Percentiles rank a stretch among this genome's conserved stretches.
These are phyloP conservation scores for Lotus japonicus DNA, from an alignment of 306 rosid genomes.

Conservation along the genomic window DNA sequence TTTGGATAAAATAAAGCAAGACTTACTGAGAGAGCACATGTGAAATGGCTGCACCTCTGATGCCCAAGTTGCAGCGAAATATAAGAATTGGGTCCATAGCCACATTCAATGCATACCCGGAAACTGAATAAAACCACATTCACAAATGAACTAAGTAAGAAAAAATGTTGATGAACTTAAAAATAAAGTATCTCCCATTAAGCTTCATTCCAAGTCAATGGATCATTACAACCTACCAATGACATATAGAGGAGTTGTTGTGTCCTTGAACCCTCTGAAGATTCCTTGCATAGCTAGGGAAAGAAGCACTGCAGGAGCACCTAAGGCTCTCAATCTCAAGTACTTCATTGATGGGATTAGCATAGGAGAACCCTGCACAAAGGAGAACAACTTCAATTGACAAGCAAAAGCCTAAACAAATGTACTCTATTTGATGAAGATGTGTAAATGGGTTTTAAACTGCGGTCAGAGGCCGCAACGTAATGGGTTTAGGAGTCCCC, in stretches of 20 bases:
- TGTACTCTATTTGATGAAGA: neutral
- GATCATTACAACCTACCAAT: slow-evolving; percentile 45
- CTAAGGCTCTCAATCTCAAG: slow-evolving; percentile 72
- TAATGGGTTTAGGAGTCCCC: too few species aligned
- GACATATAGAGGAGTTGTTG: slow-evolving; percentile 88
- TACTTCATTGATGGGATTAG: slow-evolving; percentile 63
- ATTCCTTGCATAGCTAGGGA: slow-evolving; percentile 99
- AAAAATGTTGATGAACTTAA: neutral
- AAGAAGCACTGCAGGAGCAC: slow-evolving; percentile 99
- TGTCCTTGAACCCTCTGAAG: slow-evolving; percentile 93
- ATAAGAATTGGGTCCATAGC: slow-evolving; percentile 79
- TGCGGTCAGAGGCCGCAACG: too few species aligned
- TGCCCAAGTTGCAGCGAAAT: slow-evolving; percentile 61
- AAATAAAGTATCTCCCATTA: neutral
- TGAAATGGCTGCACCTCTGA: slow-evolving; percentile 92
- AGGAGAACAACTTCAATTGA: neutral
- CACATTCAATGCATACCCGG: slow-evolving; percentile 61
- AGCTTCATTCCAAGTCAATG: neutral
- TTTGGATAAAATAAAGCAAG: neutral
- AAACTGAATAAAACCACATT: slow-evolving; percentile 35
- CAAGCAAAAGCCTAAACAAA: neutral
- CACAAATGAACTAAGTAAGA: neutral
- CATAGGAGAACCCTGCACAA: slow-evolving; percentile 71
- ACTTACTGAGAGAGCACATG: slow-evolving; percentile 96
- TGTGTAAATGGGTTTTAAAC: too few species aligned